Percentiles rank a stretch among this genome's conserved stretches.
Conservation (phyloP, 257 asterid species). For the Ballota nigra region DNA sequence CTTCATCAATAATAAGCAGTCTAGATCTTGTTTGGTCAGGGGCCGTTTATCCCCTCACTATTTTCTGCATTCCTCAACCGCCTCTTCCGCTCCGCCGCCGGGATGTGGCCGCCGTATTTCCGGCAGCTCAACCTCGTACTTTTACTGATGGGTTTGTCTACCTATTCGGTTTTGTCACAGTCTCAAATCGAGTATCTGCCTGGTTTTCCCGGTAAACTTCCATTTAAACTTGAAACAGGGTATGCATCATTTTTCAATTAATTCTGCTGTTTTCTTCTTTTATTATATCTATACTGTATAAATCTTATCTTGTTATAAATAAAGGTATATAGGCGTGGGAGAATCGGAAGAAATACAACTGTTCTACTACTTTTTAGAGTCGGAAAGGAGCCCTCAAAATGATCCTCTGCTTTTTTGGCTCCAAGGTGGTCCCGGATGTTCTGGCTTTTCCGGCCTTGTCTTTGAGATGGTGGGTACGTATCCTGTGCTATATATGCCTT, state of each 20-base stretch:
- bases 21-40: too few species aligned
- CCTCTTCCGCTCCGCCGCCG: too few species aligned
- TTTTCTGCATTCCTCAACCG: too few species aligned
- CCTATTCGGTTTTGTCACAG: background rate
- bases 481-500: too few species aligned
- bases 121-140: too few species aligned
- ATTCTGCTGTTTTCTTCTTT: too few species aligned
- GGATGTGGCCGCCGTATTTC: background rate
- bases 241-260: too few species aligned
- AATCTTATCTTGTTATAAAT: background rate
- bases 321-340: slow-evolving; percentile 30
- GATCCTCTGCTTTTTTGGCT: slow-evolving; percentile 34
- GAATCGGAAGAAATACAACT: slow-evolving; percentile 17
- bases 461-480: slow-evolving; percentile 31
- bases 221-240: slow-evolving; percentile 26
- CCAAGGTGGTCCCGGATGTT: slow-evolving; percentile 31
- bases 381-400: slow-evolving; percentile 23
- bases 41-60: too few species aligned
- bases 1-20: too few species aligned
- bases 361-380: slow-evolving; percentile 29
- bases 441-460: slow-evolving; percentile 25
- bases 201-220: slow-evolving; percentile 36
- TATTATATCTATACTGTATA: too few species aligned
- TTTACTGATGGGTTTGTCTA: background rate
- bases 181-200: slow-evolving; percentile 27